phyloP scores from a whole-genome alignment of 371 early-diverging fungal genomes.

The Syncephalis plumigaleata region DNA sequence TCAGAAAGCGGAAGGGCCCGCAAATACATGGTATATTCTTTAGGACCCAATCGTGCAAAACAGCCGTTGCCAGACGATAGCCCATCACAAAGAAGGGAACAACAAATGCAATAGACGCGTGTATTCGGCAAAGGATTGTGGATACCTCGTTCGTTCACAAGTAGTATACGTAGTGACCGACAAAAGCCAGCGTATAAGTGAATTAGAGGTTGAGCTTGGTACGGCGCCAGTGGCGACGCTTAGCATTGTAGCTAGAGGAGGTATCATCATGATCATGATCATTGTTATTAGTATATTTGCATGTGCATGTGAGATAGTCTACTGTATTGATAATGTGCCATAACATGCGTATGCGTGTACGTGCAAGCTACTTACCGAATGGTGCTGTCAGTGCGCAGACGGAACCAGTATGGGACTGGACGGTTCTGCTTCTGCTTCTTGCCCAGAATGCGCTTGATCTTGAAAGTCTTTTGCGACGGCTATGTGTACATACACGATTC shows the following conservation, averaged over 20 bases:
- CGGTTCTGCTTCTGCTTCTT: constrained; percentile 98
- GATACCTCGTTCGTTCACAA: too few relatives aligned
- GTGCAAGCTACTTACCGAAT: constrained; percentile 39
- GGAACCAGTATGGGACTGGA: constrained; percentile 95
- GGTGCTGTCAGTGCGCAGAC: constrained; percentile 87
- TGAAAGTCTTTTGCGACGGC: constrained; percentile 92
- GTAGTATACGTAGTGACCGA: neutral
- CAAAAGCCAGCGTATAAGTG: too few relatives aligned
- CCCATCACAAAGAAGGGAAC: too few relatives aligned
- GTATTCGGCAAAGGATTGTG: too few relatives aligned
- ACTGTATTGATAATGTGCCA: too few relatives aligned
- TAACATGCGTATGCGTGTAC: neutral
- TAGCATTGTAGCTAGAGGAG: constrained; percentile 72
- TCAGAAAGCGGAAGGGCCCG: too few relatives aligned
- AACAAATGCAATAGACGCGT: too few relatives aligned
- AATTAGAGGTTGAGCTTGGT: constrained; percentile 91
- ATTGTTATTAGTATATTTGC: neutral
- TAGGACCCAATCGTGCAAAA: too few relatives aligned
- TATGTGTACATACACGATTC: constrained; percentile 12
- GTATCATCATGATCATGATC: neutral
- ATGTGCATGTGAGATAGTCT: neutral
- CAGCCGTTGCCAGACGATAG: too few relatives aligned
- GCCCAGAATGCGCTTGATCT: constrained; percentile 92
- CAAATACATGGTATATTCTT: too few relatives aligned
- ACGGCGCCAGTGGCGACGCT: constrained; percentile 98